Percentiles rank a stretch among this genome's conserved stretches.
These are phyloP conservation scores for Oropetium thomaeum DNA, from an alignment of 176 grass and related monocot genomes.

Conservation along the genomic window DNA sequence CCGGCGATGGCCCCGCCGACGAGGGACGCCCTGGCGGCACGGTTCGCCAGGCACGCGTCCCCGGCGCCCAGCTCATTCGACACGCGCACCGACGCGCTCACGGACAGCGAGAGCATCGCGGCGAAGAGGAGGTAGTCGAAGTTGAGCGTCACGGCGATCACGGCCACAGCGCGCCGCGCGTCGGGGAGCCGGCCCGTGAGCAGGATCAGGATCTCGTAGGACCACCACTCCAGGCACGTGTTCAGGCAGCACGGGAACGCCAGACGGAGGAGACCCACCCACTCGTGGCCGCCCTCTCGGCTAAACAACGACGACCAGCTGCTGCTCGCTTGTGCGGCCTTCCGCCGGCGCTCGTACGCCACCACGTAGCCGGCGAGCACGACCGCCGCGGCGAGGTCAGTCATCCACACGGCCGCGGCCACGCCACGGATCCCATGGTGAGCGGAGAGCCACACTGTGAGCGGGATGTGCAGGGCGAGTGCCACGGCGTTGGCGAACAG, in stretches of 20 bases:
- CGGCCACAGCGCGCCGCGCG: slow-evolving; percentile 52
- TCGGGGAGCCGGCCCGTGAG: slow-evolving; percentile 78
- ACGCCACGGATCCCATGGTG: slow-evolving; percentile 61
- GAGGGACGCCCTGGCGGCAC: slow-evolving; percentile 50
- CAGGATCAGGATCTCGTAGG: slow-evolving; percentile 91
- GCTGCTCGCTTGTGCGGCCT: too few relatives aligned
- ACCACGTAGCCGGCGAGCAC: slow-evolving; percentile 51
- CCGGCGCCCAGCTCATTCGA: slow-evolving; percentile 89
- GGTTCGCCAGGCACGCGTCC: slow-evolving; percentile 27
- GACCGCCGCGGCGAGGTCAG: slow-evolving; percentile 44
- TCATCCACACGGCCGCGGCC: slow-evolving; percentile 64
- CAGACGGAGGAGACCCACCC: slow-evolving; percentile 47
- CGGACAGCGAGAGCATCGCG: slow-evolving; percentile 70
- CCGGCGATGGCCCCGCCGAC: slow-evolving; percentile 32
- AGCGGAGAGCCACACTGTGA: slow-evolving; percentile 49
- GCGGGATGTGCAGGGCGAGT: slow-evolving; percentile 61
- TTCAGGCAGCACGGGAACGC: slow-evolving; percentile 71
- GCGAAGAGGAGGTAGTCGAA: slow-evolving; percentile 94
- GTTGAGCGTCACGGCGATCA: slow-evolving; percentile 81
- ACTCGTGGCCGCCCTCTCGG: too few relatives aligned
- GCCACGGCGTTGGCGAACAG: slow-evolving; percentile 51
- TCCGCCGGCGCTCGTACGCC: slow-evolving; percentile 18
- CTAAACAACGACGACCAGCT: too few relatives aligned
- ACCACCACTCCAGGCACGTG: slow-evolving; percentile 98
- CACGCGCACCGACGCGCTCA: slow-evolving; percentile 72